A percentile compares a stretch with the other conserved stretches of the same genome.
phyloP scores from a whole-genome alignment of 441 rosid genomes.

The Pelargonium exstipulatum region DNA sequence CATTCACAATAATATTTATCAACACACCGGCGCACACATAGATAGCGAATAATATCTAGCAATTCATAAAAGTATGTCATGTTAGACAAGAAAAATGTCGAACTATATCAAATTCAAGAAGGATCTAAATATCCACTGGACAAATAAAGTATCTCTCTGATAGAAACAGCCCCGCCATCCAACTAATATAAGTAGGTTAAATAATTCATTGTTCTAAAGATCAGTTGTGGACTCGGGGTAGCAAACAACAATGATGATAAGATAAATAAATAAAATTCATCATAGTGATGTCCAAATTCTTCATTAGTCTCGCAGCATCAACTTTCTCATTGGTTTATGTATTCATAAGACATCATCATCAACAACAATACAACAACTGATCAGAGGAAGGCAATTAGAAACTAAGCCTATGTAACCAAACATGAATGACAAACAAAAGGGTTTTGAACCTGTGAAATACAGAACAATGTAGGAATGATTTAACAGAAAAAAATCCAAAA shows the following conservation, averaged over 20 bases:
- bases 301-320: neutral
- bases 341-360: neutral
- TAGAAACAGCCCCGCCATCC: neutral
- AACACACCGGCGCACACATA: neutral
- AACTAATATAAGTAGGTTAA: neutral
- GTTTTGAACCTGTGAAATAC: neutral
- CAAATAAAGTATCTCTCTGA: neutral
- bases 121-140: neutral
- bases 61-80: neutral
- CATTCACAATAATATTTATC: neutral
- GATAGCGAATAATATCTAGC: neutral
- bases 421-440: neutral
- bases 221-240: neutral
- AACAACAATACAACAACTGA: neutral
- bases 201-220: neutral
- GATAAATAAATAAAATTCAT: neutral
- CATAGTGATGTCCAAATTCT: neutral
- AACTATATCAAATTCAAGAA: too few species aligned
- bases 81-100: too few species aligned
- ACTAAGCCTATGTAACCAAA: neutral
- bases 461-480: neutral
- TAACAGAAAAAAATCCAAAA: neutral
- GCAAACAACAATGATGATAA: constrained; percentile 2
- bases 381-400: neutral
- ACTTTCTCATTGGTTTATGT: neutral